Percentiles rank a stretch among this genome's conserved stretches.
Conservation (phyloP, 1,139 yeast species). For the Suhomyces panamericanus region DNA sequence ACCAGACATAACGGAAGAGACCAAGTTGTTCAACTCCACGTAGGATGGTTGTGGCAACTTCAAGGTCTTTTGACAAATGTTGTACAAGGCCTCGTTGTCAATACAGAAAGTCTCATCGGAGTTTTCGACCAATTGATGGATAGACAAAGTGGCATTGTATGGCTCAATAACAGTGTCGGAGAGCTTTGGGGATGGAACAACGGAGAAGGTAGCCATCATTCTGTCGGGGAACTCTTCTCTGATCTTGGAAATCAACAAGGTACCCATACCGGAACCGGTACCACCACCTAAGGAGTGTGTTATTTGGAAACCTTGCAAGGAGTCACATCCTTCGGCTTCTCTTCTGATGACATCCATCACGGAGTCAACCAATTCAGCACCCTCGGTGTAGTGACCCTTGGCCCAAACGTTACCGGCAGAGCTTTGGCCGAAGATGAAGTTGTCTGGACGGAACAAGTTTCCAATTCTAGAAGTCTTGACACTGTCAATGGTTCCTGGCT, state of each 20-base stretch:
- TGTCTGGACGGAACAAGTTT: conserved; percentile 86
- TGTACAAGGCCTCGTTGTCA: conserved; percentile 89
- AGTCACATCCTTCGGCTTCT: conserved; percentile 91
- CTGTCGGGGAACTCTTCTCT: conserved; percentile 60
- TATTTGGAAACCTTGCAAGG: conserved; percentile 91
- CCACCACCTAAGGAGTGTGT: conserved; percentile 96
- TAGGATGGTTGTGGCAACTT: conserved; percentile 78
- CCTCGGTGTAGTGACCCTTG: conserved; percentile 94
- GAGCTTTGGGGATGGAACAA: conserved; percentile 86
- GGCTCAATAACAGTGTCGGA: conserved; percentile 95
- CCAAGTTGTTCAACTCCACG: conserved; percentile 74
- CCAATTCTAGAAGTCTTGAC: conserved; percentile 79
- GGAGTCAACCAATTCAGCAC: conserved; percentile 88
- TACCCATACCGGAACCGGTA: conserved; percentile 92
- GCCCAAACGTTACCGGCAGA: conserved; percentile 98
- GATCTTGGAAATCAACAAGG: conserved; percentile 30
- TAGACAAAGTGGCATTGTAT: conserved; percentile 88
- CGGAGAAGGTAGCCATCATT: conserved; percentile 95
- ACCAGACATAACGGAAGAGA: conserved; percentile 91
- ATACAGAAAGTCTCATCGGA: conserved; percentile 93
- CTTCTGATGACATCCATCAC: conserved; percentile 88
- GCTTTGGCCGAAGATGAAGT: conserved; percentile 83
- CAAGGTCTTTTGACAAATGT: conserved; percentile 82
- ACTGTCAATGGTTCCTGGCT: conserved; percentile 89
- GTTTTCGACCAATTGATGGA: conserved; percentile 86